These are phyloP conservation scores for Coleophoma crateriformis DNA, from an alignment of 2,329 filamentous ascomycete species.

Conservation along the genomic window DNA sequence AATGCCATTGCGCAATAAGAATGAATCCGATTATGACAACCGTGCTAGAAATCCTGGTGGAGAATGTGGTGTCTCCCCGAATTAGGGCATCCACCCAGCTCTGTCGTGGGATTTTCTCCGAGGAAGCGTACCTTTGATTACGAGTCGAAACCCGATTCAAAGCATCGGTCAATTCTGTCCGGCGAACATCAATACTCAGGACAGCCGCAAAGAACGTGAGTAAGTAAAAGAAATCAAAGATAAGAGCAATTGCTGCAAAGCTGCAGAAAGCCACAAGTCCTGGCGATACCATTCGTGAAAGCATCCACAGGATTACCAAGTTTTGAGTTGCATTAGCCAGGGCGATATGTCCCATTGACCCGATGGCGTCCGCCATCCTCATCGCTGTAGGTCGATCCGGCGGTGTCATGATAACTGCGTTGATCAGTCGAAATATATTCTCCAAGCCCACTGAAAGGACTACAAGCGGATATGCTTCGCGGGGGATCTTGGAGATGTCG, in stretches of 20 bases:
- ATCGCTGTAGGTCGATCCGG: conserved; percentile 61
- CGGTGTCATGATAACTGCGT: conserved; percentile 68
- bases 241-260: conserved; percentile 68
- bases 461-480: conserved; percentile 71
- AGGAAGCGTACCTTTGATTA: conserved; percentile 17
- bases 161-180: conserved; percentile 70
- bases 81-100: conserved; percentile 58
- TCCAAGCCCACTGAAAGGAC: conserved; percentile 69
- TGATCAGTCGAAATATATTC: conserved; percentile 74
- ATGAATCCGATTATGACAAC: conserved; percentile 69
- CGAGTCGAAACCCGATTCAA: conserved; percentile 46
- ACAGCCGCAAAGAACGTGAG: conserved; percentile 77
- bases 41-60: conserved; percentile 70
- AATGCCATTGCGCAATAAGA: conserved; percentile 71
- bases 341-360: conserved; percentile 65
- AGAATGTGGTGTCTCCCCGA: conserved; percentile 60
- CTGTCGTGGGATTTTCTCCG: conserved; percentile 22
- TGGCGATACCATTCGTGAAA: conserved; percentile 63
- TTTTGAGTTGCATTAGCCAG: conserved; percentile 66
- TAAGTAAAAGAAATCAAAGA: conserved; percentile 74
- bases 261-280: conserved; percentile 71
- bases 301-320: conserved; percentile 55
- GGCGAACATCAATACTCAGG: conserved; percentile 71
- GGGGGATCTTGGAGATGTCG: conserved; percentile 69
- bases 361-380: conserved; percentile 69